These are phyloP conservation scores for Linum usitatissimum DNA, from an alignment of 345 rosid species.

Conservation along the genomic window DNA sequence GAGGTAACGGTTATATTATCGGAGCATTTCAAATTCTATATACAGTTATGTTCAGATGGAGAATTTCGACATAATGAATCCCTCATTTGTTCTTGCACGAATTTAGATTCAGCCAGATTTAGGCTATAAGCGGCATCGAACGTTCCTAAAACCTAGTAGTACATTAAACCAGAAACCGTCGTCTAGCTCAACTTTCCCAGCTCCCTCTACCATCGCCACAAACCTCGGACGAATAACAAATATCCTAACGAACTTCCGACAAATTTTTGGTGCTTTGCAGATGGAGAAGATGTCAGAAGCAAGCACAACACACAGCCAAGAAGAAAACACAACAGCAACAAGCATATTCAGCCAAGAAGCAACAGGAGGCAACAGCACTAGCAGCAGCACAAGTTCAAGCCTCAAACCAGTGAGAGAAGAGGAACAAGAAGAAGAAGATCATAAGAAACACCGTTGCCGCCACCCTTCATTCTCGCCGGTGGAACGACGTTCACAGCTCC, in stretches of 20 bases:
- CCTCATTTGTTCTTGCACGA: no score
- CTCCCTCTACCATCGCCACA: no score
- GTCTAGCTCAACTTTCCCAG: no score
- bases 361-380: slow-evolving; percentile 15
- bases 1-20: slow-evolving; percentile 22
- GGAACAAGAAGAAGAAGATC: slow-evolving; percentile 3
- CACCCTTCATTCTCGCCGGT: slow-evolving; percentile 33
- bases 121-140: no score
- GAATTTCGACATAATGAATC: no score
- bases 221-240: no score
- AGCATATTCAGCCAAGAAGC: slow-evolving; percentile 15
- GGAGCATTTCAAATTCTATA: no score
- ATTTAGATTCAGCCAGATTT: no score
- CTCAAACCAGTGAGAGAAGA: slow-evolving; percentile 16
- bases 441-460: not conserved
- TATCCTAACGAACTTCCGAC: no score
- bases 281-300: slow-evolving; percentile 27
- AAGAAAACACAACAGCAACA: not conserved
- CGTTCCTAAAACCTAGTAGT: no score
- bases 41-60: no score
- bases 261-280: slow-evolving; percentile 4
- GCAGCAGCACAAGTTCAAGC: slow-evolving; percentile 22
- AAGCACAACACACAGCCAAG: slow-evolving; percentile 19
- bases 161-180: no score
- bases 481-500: slow-evolving; percentile 4